Base-by-base conservation (phyloP, 257 asterid species). In the Salvia splendens region DNA sequence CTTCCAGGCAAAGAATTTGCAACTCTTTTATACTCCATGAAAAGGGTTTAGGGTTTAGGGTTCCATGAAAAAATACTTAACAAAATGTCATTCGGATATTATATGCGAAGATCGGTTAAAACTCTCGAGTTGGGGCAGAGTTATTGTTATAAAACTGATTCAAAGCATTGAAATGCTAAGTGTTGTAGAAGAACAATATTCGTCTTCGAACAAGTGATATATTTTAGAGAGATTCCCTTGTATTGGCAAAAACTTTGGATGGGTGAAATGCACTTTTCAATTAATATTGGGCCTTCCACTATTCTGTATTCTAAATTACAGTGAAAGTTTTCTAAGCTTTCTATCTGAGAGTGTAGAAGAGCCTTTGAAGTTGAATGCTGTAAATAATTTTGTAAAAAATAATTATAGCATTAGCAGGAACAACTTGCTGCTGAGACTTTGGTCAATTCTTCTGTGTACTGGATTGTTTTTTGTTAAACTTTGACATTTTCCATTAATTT, bases 71-170 rank as follows among this genome's bases (percentile, higher is more conserved):
- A 35, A 16, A 12, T 40, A 58, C 47, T 28, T 28, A 36, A 28
- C 24, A 33, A 62, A 38, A 49, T 48, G 17, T 48, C 56, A 59
- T 55, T 47, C 15, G 4, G 53, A 75, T 47, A 47, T 14, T 12
- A 41, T 47, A 10, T 38, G 62, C 62, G 49, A 36, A 60, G 75
- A 36, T 63, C 54, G 42, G 17, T 53, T 17, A 40, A 47, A 46
- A 36, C 68, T 9, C 15, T 35, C 12, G 49, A 8, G 50, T 9
- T 0, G 48, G 40, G 35, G 50, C 41, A 60, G 45, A 30, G 52
- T 46, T 15, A 3, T 33, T 30, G 8, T 40, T 45, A 5, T 30
- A 32, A 24, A 24, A 16, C n/a, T 11, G 4, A 33, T 69, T 17
- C 64, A 7, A 32, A 45, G 20, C 56, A 56, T 33, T 43, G 72